These are phyloP conservation scores for Ceratobasidium sp. DNA, from an alignment of 1,284 basidiomycete species.

Conservation along the genomic window DNA sequence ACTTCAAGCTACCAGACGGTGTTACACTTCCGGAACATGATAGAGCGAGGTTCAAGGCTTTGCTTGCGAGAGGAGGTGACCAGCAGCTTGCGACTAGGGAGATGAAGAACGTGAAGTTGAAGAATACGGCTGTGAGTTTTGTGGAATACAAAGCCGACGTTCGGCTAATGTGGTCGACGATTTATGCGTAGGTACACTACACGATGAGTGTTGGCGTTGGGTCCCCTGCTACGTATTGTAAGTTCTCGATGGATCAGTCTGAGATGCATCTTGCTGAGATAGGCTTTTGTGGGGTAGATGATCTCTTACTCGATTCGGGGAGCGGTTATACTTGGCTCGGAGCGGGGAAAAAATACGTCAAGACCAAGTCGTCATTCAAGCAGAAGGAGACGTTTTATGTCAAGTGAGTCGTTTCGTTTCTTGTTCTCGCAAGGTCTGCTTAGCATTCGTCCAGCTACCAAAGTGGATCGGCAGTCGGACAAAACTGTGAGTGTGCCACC, in stretches of 20 bases:
- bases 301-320: slow-evolving; percentile 40
- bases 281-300: slow-evolving; percentile 11
- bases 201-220: slow-evolving; percentile 40
- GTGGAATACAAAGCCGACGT: too few species aligned
- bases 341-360: slow-evolving; percentile 33
- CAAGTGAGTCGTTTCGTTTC: not conserved
- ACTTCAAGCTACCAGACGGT: slow-evolving; percentile 13
- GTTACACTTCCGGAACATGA: slow-evolving; percentile 25
- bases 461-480: slow-evolving; percentile 39
- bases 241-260: not conserved
- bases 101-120: slow-evolving; percentile 16
- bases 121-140: slow-evolving; percentile 39
- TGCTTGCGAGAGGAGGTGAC: slow-evolving; percentile 2
- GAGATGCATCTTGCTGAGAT: not conserved
- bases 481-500: slow-evolving; percentile 1
- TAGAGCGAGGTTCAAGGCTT: slow-evolving; percentile 25
- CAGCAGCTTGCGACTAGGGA: not conserved
- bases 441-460: not conserved
- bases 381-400: slow-evolving; percentile 28
- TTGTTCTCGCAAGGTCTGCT: not conserved
- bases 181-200: slow-evolving; percentile 35
- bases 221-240: slow-evolving; percentile 39
- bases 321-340: slow-evolving; percentile 45
- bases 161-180: too few species aligned
- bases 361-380: slow-evolving; percentile 36